Percentiles rank a stretch among this genome's conserved stretches.
Evolutionary conservation across 495 filamentous ascomycete species (phyloP).

Genomic region (Pseudomonodictys pantanalensis): DNA sequence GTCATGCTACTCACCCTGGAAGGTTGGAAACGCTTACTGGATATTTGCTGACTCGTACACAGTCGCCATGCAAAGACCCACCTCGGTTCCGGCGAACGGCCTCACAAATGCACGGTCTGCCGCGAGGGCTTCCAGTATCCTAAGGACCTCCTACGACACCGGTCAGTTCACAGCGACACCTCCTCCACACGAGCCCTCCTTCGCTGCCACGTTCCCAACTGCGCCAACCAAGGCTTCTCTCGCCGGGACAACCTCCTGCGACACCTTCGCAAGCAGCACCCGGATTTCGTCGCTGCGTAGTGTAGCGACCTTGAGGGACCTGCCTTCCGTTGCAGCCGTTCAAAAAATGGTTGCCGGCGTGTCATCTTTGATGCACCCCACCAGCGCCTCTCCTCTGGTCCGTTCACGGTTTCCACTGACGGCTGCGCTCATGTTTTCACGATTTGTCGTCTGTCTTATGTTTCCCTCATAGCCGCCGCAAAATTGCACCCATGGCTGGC

Average conservation of each 20-base stretch:
- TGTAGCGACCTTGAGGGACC: background rate
- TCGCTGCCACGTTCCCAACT: slow-evolving; percentile 13
- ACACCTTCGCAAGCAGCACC: slow-evolving; percentile 28
- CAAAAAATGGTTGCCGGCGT: no score
- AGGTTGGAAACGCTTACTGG: no score
- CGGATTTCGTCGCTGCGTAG: background rate
- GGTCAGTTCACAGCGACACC: slow-evolving; percentile 9
- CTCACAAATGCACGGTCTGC: slow-evolving; percentile 30
- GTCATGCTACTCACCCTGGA: no score
- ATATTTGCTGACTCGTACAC: slow-evolving; percentile 3
- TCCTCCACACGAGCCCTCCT: slow-evolving; percentile 1
- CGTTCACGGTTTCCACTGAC: background rate
- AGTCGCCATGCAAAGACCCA: slow-evolving; percentile 34
- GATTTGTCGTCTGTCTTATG: background rate
- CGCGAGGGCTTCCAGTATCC: slow-evolving; percentile 31
- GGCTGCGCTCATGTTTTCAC: background rate
- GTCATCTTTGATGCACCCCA: background rate
- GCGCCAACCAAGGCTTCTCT: slow-evolving; percentile 27
- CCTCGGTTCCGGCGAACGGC: slow-evolving; percentile 8
- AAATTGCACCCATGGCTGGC: background rate
- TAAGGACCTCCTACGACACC: slow-evolving; percentile 30
- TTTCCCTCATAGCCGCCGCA: background rate
- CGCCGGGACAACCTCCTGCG: slow-evolving; percentile 30
- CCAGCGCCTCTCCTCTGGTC: background rate
- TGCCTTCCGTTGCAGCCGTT: background rate